A percentile compares a stretch with the other conserved stretches of the same genome.
phyloP scores from a whole-genome alignment of 768 basidiomycete genomes.

The Pleurotus salmoneostramineus region DNA sequence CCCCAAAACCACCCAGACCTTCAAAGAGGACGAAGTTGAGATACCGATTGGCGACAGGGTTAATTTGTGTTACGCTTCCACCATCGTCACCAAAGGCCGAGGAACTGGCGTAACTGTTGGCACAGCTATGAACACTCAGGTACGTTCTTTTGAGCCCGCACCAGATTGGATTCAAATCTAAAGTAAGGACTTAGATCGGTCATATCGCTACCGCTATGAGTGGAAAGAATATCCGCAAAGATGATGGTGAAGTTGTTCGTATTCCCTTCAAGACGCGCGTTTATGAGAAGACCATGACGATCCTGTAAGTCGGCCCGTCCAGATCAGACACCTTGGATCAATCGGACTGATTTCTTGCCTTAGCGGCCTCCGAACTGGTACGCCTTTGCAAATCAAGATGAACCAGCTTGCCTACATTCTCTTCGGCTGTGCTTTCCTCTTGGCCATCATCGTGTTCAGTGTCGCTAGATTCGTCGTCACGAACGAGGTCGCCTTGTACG shows the following conservation, averaged over 20 bases:
- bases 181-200: not conserved
- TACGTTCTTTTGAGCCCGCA: not conserved
- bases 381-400: conserved; percentile 6
- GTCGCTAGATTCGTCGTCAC: conserved; percentile 1
- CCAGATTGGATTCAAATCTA: not conserved
- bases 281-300: not conserved
- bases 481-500: conserved; percentile 2
- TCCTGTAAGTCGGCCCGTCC: not conserved
- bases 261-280: not conserved
- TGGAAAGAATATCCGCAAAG: not conserved
- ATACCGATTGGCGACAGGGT: conserved; percentile 4
- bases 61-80: conserved; percentile 2
- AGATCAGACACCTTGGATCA: not conserved
- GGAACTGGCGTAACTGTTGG: conserved; percentile 2
- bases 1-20: conserved; percentile 6
- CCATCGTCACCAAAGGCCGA: conserved; percentile 6
- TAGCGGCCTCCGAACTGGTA: conserved; percentile 6
- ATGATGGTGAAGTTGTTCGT: not conserved
- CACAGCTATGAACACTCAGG: conserved; percentile 4
- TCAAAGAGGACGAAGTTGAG: conserved; percentile 4
- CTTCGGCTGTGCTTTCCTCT: conserved; percentile 4
- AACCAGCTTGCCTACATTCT: conserved; percentile 6
- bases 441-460: conserved; percentile 5
- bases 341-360: not conserved
- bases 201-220: conserved; percentile 3